Evolutionary conservation across 768 basidiomycete species (phyloP).

Genomic region (Phlebiopsis flavidoalba): DNA sequence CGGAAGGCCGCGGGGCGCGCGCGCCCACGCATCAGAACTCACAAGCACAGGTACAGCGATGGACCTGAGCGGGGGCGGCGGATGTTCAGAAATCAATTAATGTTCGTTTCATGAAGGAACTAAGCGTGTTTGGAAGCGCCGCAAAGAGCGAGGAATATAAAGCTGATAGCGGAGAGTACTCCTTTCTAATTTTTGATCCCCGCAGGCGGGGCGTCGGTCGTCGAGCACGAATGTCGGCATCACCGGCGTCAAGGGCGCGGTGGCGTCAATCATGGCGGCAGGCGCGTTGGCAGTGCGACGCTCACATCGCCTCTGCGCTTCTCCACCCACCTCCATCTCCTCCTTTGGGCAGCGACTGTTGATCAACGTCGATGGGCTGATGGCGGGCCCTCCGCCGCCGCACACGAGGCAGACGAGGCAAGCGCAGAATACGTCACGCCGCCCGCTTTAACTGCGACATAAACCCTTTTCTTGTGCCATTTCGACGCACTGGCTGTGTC

Average conservation of each 20-base stretch:
- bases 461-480: neutral
- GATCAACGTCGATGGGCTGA: neutral
- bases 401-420: neutral
- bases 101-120: neutral
- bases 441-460: neutral
- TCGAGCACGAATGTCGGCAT: neutral
- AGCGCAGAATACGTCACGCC: neutral
- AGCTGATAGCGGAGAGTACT: too few species aligned
- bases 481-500: conserved; percentile 1
- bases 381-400: neutral
- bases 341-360: neutral
- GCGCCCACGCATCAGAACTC: neutral
- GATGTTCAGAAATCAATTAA: neutral
- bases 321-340: neutral
- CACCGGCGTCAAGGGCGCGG: neutral
- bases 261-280: neutral
- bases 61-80: neutral
- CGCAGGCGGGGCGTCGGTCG: neutral
- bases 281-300: conserved; percentile 1
- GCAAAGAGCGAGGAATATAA: too few species aligned
- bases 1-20: neutral
- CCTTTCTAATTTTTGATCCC: neutral
- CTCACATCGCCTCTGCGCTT: neutral
- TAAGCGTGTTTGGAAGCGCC: too few species aligned
- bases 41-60: neutral